These are phyloP conservation scores for Coemansia sp. DNA, from an alignment of 192 early-diverging fungal genomes.

Conservation along the genomic window DNA sequence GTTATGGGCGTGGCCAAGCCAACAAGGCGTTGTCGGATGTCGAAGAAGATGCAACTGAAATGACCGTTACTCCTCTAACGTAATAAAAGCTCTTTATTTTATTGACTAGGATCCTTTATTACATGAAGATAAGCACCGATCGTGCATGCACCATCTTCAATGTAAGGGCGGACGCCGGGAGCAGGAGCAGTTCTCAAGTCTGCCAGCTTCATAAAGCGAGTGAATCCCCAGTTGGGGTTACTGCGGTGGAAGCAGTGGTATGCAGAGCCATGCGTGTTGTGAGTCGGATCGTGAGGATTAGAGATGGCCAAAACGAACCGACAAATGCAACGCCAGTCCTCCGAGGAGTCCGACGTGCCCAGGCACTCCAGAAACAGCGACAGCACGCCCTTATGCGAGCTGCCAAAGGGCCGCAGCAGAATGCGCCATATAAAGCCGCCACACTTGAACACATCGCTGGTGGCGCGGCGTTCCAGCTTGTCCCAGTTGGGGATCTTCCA, in stretches of 20 bases:
- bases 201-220: slow-evolving; percentile 67
- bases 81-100: neutral
- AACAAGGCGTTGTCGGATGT: slow-evolving; percentile 8
- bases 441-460: slow-evolving; percentile 48
- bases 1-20: slow-evolving; percentile 32
- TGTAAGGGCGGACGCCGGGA: slow-evolving; percentile 56
- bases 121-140: slow-evolving; percentile 77
- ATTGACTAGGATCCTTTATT: slow-evolving; percentile 72
- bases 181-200: slow-evolving; percentile 52
- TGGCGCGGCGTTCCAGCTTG: slow-evolving; percentile 45
- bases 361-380: slow-evolving; percentile 90
- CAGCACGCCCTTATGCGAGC: slow-evolving; percentile 68
- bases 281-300: slow-evolving; percentile 70
- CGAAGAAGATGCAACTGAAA: neutral
- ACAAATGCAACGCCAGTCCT: slow-evolving; percentile 78
- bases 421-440: slow-evolving; percentile 69
- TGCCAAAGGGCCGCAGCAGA: slow-evolving; percentile 87
- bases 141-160: slow-evolving; percentile 68
- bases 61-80: neutral
- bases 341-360: slow-evolving; percentile 59
- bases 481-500: slow-evolving; percentile 53
- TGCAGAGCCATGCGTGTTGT: slow-evolving; percentile 65
- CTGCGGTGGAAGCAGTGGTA: slow-evolving; percentile 84
- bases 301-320: slow-evolving; percentile 83
- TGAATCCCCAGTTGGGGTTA: slow-evolving; percentile 97